These are phyloP conservation scores for Brassica cretica DNA, from an alignment of 345 rosid genomes.

Conservation along the genomic window DNA sequence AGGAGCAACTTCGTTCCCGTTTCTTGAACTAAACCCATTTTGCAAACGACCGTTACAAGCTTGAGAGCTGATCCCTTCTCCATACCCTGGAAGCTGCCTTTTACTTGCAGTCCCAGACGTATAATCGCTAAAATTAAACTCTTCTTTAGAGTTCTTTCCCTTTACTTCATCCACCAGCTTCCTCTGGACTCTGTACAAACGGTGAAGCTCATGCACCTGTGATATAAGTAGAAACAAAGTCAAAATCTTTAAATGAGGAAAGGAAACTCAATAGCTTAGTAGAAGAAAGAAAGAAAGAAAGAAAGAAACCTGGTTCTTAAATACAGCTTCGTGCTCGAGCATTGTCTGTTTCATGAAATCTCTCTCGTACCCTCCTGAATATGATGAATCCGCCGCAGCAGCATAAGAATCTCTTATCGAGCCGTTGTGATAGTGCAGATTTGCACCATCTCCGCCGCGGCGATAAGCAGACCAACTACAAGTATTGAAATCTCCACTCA, in stretches of 20 bases:
- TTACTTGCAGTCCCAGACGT: constrained; percentile 42
- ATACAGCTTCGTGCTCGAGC: constrained; percentile 83
- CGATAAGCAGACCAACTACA: constrained; percentile 53
- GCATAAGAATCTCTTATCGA: constrained; percentile 41
- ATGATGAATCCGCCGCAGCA: constrained; percentile 46
- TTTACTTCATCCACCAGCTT: constrained; percentile 60
- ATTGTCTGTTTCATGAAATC: constrained; percentile 68
- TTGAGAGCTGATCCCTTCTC: constrained; percentile 40
- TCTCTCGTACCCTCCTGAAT: constrained; percentile 54
- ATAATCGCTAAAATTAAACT: constrained; percentile 27
- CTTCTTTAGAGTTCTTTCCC: constrained; percentile 36
- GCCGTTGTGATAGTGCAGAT: constrained; percentile 33
- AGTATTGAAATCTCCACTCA: constrained; percentile 64
- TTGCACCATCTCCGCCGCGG: constrained; percentile 47
- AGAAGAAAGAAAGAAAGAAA: neutral
- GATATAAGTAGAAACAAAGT: neutral
- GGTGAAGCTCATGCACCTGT: constrained; percentile 62
- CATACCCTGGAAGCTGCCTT: constrained; percentile 55
- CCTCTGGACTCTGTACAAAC: constrained; percentile 58
- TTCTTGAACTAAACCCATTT: constrained; percentile 14
- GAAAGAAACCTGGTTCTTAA: constrained; percentile 70
- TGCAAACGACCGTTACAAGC: constrained; percentile 31
- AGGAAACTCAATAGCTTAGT: neutral
- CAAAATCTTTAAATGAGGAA: neutral
- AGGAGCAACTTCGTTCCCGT: neutral